Percentiles rank a stretch among this genome's conserved stretches.
Conservation (phyloP, 2,329 filamentous ascomycete genomes). For the Biscogniauxia mediterranea region DNA sequence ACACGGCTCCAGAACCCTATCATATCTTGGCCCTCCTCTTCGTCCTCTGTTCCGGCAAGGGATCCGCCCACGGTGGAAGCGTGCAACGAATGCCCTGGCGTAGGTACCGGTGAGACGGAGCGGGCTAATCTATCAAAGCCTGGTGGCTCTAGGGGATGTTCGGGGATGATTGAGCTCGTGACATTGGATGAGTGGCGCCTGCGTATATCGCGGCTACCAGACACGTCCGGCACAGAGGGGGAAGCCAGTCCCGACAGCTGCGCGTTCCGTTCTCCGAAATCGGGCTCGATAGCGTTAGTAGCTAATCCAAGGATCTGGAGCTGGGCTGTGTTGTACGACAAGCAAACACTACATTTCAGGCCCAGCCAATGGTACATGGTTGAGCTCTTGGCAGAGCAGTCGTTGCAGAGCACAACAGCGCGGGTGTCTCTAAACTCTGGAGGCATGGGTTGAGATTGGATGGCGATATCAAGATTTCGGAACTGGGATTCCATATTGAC, state of each 20-base stretch:
- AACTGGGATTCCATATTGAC: slow-evolving; percentile 97
- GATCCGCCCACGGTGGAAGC: slow-evolving; percentile 17
- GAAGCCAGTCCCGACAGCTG: slow-evolving; percentile 18
- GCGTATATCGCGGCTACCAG: slow-evolving; percentile 27
- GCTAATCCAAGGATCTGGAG: slow-evolving; percentile 55
- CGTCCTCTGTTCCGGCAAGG: slow-evolving; percentile 32
- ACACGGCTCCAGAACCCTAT: slow-evolving; percentile 57
- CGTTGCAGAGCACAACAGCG: slow-evolving; percentile 88
- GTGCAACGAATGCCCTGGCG: slow-evolving; percentile 21
- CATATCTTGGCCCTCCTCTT: slow-evolving; percentile 55
- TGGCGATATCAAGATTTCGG: slow-evolving; percentile 83
- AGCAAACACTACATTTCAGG: slow-evolving; percentile 76
- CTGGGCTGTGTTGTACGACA: slow-evolving; percentile 68
- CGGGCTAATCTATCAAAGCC: slow-evolving; percentile 43
- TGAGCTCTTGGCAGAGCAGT: slow-evolving; percentile 84
- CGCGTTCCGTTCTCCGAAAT: slow-evolving; percentile 17
- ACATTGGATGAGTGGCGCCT: slow-evolving; percentile 35
- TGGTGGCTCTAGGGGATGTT: slow-evolving; percentile 14
- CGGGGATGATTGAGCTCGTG: slow-evolving; percentile 16
- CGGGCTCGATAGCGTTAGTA: slow-evolving; percentile 19
- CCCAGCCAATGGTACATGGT: slow-evolving; percentile 94
- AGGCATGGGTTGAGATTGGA: slow-evolving; percentile 90
- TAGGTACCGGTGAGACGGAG: slow-evolving; percentile 43
- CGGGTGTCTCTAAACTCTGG: slow-evolving; percentile 74
- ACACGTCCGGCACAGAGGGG: slow-evolving; percentile 11